Evolutionary conservation across 352 stramenopile species (phyloP).

Genomic region (Phytophthora brassicae): DNA sequence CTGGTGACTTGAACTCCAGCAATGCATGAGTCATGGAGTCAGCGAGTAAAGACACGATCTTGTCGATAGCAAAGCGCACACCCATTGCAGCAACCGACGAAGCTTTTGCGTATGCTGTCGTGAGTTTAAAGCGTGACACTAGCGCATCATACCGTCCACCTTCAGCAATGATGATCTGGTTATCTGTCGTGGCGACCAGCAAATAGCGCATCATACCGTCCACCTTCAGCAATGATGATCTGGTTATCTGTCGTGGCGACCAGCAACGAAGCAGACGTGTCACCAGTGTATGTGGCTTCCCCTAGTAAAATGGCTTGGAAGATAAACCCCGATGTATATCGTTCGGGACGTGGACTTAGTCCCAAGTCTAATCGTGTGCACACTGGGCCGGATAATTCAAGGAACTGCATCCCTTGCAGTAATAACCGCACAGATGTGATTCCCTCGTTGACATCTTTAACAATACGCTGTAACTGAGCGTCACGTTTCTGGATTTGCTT

Average conservation of each 20-base stretch:
- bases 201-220: constrained; percentile 75
- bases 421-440: constrained; percentile 61
- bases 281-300: constrained; percentile 15
- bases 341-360: constrained; percentile 69
- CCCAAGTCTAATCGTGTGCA: constrained; percentile 76
- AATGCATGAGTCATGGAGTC: constrained; percentile 33
- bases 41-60: constrained; percentile 77
- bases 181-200: constrained; percentile 41
- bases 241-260: constrained; percentile 48
- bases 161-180: constrained; percentile 74
- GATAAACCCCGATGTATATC: constrained; percentile 80
- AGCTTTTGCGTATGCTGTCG: constrained; percentile 71
- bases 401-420: constrained; percentile 73
- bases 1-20: constrained; percentile 41
- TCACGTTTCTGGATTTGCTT: constrained; percentile 77
- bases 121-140: constrained; percentile 84
- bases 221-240: constrained; percentile 77
- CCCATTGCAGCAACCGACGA: constrained; percentile 76
- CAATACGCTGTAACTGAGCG: constrained; percentile 51
- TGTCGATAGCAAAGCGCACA: constrained; percentile 85
- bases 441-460: constrained; percentile 75
- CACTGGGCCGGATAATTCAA: constrained; percentile 57
- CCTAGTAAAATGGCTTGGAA: constrained; percentile 80
- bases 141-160: constrained; percentile 82
- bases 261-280: constrained; percentile 27